phyloP scores from a whole-genome alignment of 192 early-diverging fungal genomes.

The Helicostylum pulchrum region DNA sequence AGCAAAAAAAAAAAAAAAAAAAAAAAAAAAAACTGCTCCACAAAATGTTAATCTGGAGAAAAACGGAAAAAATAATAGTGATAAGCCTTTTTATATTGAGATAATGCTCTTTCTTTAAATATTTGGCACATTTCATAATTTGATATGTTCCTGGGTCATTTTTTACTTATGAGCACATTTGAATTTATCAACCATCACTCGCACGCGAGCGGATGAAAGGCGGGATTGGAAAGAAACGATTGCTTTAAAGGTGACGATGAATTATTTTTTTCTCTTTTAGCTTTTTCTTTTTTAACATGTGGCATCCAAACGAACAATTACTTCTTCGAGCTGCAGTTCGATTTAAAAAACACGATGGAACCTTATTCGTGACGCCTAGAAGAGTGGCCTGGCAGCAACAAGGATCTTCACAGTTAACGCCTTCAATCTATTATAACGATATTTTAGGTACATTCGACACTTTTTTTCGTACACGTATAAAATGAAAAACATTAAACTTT shows the following conservation, averaged over 20 bases:
- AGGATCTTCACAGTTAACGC: slow-evolving; percentile 24
- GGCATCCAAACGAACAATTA: slow-evolving; percentile 37
- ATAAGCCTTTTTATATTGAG: no score
- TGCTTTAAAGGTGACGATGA: slow-evolving; percentile 55
- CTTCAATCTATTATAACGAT: slow-evolving; percentile 30
- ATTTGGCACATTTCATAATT: no score
- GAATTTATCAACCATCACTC: no score
- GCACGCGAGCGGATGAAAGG: no score
- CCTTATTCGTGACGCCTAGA: slow-evolving; percentile 35
- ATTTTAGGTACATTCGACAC: slow-evolving; percentile 19
- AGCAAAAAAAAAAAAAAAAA: no score
- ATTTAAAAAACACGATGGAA: slow-evolving; percentile 36
- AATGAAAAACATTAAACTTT: neutral
- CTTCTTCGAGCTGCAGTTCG: slow-evolving; percentile 25
- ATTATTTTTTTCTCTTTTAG: slow-evolving; percentile 89
- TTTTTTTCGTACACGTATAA: neutral
- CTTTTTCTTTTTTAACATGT: slow-evolving; percentile 49
- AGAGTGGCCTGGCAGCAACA: slow-evolving; percentile 34
- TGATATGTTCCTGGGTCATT: no score
- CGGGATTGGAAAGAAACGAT: no score
- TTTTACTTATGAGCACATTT: no score
- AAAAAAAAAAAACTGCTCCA: no score
- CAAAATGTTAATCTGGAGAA: no score
- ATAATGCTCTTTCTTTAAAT: no score
- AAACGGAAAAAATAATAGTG: no score